Evolutionary conservation across 1,284 basidiomycete genomes (phyloP).

Genomic region (Sporisorium scitamineum): DNA sequence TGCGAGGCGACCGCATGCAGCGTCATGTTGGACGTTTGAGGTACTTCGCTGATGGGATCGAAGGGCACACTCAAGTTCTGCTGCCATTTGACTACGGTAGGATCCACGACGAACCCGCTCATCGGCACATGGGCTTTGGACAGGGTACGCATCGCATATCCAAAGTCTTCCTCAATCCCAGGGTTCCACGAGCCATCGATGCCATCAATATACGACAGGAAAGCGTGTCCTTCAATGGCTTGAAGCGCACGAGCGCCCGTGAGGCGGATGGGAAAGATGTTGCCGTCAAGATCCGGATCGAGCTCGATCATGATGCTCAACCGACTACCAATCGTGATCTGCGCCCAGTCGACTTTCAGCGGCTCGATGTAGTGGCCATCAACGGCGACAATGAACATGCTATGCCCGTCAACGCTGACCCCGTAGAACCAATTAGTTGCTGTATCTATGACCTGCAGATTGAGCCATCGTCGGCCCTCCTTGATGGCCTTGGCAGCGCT

Average conservation of each 20-base stretch:
- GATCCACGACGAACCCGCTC: conserved; percentile 33
- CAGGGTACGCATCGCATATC: conserved; percentile 19
- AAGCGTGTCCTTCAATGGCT: conserved; percentile 49
- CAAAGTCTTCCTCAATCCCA: conserved; percentile 36
- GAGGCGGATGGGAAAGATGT: conserved; percentile 46
- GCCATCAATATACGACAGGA: conserved; percentile 49
- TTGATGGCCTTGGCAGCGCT: conserved; percentile 38
- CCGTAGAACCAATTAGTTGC: conserved; percentile 47
- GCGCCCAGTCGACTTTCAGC: conserved; percentile 39
- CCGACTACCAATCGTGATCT: conserved; percentile 51
- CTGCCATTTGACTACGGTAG: conserved; percentile 41
- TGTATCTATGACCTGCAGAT: conserved; percentile 42
- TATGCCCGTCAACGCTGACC: conserved; percentile 32
- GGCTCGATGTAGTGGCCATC: conserved; percentile 51
- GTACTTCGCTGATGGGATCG: conserved; percentile 30
- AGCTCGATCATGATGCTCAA: conserved; percentile 55
- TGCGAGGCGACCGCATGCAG: conserved; percentile 54
- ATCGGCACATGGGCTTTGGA: conserved; percentile 33
- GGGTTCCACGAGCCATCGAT: conserved; percentile 29
- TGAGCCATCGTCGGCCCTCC: conserved; percentile 41
- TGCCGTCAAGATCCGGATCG: conserved; percentile 15
- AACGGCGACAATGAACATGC: conserved; percentile 50
- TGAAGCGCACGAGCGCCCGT: conserved; percentile 49
- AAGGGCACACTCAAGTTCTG: conserved; percentile 39
- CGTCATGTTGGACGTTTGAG: conserved; percentile 40